phyloP scores from a whole-genome alignment of 805 yeast genomes.

The Saccharomycopsis microspora region DNA sequence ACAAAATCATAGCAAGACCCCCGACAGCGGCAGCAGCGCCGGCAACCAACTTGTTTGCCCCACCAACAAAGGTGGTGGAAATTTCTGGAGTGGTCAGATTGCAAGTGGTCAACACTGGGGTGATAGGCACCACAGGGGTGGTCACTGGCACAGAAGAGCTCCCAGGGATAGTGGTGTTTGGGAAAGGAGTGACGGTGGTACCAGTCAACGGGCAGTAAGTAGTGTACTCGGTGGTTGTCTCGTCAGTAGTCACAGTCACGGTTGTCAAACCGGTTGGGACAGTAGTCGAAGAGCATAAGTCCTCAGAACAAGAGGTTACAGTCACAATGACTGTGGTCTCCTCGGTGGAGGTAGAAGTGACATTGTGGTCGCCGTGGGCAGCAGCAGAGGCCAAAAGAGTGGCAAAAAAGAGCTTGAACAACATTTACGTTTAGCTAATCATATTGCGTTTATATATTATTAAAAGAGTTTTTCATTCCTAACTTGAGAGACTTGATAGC shows the following conservation, averaged over 20 bases:
- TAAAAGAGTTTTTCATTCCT: background rate
- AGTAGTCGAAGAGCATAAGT: slow-evolving; percentile 8
- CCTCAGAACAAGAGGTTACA: slow-evolving; percentile 19
- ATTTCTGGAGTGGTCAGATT: background rate
- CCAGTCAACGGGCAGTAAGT: slow-evolving; percentile 6
- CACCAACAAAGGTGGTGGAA: slow-evolving; percentile 54
- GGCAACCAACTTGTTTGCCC: slow-evolving; percentile 71
- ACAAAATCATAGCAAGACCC: slow-evolving; percentile 1
- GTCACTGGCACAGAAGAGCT: background rate
- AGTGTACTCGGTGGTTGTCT: slow-evolving; percentile 16
- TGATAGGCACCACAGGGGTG: background rate
- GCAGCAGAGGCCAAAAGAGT: background rate
- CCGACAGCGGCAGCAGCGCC: slow-evolving; percentile 10
- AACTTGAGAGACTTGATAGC: background rate
- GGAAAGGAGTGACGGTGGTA: background rate
- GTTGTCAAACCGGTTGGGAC: slow-evolving; percentile 12
- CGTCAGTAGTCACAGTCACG: slow-evolving; percentile 4
- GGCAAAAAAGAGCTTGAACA: background rate
- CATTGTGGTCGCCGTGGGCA: background rate
- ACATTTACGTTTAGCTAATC: background rate
- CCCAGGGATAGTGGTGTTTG: background rate
- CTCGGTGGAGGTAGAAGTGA: background rate
- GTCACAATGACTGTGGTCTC: slow-evolving; percentile 22
- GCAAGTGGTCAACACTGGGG: background rate
- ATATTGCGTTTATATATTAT: background rate